Evolutionary conservation across 2,329 filamentous ascomycete genomes (phyloP).

Genomic region (Pyrenophora tritici-repentis): DNA sequence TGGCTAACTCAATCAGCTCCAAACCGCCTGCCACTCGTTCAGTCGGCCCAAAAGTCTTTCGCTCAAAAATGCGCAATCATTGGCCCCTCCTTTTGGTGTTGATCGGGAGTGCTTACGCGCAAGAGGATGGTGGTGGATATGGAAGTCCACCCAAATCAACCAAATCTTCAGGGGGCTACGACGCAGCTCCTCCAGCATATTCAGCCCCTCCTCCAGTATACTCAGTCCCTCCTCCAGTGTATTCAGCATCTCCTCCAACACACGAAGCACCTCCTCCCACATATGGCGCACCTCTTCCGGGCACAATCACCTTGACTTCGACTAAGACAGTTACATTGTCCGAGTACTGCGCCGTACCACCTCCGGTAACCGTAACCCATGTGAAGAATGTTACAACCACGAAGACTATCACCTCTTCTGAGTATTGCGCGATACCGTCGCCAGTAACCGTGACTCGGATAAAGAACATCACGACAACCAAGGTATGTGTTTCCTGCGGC

Average conservation of each 20-base stretch:
- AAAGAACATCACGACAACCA: conserved; percentile 9
- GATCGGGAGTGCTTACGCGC: conserved; percentile 19
- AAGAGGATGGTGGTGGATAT: conserved; percentile 4
- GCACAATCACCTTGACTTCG: background rate
- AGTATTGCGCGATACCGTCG: background rate
- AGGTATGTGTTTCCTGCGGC: background rate
- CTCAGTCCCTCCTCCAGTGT: no score
- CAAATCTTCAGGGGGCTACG: background rate
- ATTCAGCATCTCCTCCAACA: background rate
- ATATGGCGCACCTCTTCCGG: background rate
- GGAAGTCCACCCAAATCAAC: background rate
- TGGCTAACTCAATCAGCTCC: conserved; percentile 27
- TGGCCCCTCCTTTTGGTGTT: conserved; percentile 33
- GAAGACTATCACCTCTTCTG: background rate
- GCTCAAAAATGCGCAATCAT: conserved; percentile 39
- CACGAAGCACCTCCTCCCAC: background rate
- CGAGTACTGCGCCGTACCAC: background rate
- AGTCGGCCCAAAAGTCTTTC: conserved; percentile 34
- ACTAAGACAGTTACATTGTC: background rate
- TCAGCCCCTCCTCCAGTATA: background rate
- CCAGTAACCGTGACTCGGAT: conserved; percentile 7
- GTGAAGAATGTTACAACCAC: background rate
- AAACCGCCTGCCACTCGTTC: conserved; percentile 33
- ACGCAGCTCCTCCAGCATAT: background rate
- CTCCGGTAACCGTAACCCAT: background rate